Conservation (phyloP, 352 stramenopile species). For the Hyaloperonospora arabidopsidis region DNA sequence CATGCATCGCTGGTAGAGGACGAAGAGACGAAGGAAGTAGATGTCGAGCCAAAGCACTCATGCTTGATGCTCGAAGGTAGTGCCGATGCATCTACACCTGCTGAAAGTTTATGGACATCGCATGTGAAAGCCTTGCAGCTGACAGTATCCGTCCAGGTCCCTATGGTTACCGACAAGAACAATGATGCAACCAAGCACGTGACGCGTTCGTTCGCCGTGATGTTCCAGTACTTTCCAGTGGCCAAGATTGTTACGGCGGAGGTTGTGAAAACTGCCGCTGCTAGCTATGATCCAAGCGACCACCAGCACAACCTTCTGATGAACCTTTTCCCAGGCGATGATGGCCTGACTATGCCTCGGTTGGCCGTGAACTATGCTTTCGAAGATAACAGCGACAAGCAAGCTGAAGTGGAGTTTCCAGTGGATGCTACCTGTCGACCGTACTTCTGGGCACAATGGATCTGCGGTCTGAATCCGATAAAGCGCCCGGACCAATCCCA, state of each 20-base stretch:
- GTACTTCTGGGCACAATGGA: conserved; percentile 73
- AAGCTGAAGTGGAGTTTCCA: conserved; percentile 42
- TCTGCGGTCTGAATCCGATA: conserved; percentile 49
- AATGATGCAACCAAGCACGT: conserved; percentile 18
- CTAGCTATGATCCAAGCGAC: conserved; percentile 13
- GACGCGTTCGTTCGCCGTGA: conserved; percentile 34
- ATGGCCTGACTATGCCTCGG: conserved; percentile 36
- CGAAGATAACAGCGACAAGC: conserved; percentile 12
- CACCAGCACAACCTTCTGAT: conserved; percentile 32
- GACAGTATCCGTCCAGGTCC: conserved; percentile 31
- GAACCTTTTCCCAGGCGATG: conserved; percentile 59
- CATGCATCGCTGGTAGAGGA: conserved; percentile 23
- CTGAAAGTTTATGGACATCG: conserved; percentile 42
- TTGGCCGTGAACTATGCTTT: conserved; percentile 47
- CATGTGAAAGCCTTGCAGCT: conserved; percentile 47
- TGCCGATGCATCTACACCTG: conserved; percentile 5
- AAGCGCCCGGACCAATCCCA: conserved; percentile 26
- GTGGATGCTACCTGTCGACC: conserved; percentile 32
- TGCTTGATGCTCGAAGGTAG: conserved; percentile 25
- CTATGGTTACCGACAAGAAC: conserved; percentile 24
- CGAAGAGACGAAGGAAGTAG: conserved; percentile 34
- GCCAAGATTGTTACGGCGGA: conserved; percentile 52
- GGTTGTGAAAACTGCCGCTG: conserved; percentile 30
- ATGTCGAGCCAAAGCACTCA: conserved; percentile 10
- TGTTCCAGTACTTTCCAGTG: conserved; percentile 58